Base-by-base conservation (phyloP, 768 basidiomycete genomes). In the Podaxis sp. region DNA sequence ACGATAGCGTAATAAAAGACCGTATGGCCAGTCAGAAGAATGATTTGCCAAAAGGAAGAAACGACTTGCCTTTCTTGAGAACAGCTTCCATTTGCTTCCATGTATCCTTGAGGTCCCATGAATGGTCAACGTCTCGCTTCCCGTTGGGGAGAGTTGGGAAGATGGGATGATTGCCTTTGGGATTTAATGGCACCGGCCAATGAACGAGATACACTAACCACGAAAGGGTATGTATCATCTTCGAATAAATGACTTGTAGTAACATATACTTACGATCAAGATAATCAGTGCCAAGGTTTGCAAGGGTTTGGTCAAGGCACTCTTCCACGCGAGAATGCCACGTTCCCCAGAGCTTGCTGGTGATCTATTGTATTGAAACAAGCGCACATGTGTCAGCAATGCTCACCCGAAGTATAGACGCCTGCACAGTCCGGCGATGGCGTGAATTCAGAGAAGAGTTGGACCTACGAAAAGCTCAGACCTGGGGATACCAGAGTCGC, bases 61-160 rank as follows among this genome's bases (percentile, higher is more conserved):
- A 40, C 50, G 58, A 62, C 68, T 63, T 57, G 76, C 89, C 90
- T 67, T 83, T 87, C 71, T 82, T 83, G 61, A 84, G 71, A 32
- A 93, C 64, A 9, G 76, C 84, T 71, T 94, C 93, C 88, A 95
- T 88, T 71, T 89, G 85, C 66, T 82, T 85, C 91, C 93, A 94
- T 13, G 93, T 93, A 54, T 92, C 82, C 55, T 71, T 75, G 67
- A 91, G 69, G 27, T 84, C 77, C 83, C 89, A 89, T 42, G 81
- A 76, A 65, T 81, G 79, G 65, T 87, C 83, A 50, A 90, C 76
- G 68, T 91, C 90, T 38, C 90, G 81, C 65, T 76, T 79, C 59
- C 90, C 84, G 68, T 87, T 77, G 0, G 85, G 81, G 37, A 81
- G 83, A 11, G 75, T 78, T 7, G 87, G 88, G 71, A 88, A 76